These are phyloP conservation scores for Entamoeba nuttalli DNA, from an alignment of 208 protist species.

Conservation along the genomic window DNA sequence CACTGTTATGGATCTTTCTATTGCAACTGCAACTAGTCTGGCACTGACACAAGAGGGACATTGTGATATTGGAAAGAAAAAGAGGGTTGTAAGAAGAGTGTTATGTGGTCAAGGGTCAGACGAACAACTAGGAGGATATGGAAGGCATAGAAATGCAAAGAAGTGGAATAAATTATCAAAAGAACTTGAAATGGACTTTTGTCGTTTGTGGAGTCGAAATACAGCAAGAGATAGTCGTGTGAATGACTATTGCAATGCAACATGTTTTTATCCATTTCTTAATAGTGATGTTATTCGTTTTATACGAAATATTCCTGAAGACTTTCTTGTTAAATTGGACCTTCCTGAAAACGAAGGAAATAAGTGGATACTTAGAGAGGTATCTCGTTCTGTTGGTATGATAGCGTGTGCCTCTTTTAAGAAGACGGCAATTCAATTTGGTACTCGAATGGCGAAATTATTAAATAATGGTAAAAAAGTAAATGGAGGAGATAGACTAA, in stretches of 20 bases:
- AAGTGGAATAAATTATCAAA: not conserved
- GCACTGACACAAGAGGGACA: not conserved
- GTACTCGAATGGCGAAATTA: not conserved
- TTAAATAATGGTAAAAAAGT: not conserved
- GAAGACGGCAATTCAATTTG: not conserved
- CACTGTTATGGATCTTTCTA: not conserved
- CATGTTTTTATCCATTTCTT: not conserved
- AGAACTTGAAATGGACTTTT: not conserved
- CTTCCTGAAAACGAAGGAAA: not conserved
- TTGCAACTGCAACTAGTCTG: not conserved
- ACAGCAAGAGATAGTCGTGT: not conserved
- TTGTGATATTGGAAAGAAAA: not conserved
- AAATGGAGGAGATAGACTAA: not conserved
- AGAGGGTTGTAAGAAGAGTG: not conserved
- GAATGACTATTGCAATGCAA: not conserved
- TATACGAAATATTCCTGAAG: not conserved
- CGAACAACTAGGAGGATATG: not conserved
- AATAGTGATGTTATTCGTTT: not conserved
- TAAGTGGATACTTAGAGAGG: not conserved
- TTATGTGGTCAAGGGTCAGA: not conserved
- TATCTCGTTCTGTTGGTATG: not conserved
- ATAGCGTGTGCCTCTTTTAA: not conserved
- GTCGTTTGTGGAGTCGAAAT: not conserved
- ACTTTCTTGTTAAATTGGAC: not conserved
- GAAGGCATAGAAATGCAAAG: not conserved